Conservation (phyloP, 2,329 filamentous ascomycete genomes). For the Coniochaeta sp. region DNA sequence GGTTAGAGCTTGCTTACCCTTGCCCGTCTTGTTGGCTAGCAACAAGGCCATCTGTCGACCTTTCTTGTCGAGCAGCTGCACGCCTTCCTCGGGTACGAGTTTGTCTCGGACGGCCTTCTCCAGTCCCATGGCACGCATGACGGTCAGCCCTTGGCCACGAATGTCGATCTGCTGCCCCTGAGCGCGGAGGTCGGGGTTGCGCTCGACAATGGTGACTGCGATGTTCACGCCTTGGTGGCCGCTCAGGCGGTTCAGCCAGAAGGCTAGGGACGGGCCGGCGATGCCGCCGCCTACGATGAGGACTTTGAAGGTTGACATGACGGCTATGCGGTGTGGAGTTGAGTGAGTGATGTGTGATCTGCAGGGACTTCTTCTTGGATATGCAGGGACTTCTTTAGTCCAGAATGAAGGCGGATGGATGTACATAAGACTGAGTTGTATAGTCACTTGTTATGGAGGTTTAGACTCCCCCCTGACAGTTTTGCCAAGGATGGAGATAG, state of each 20-base stretch:
- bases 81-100: constrained; percentile 38
- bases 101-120: constrained; percentile 25
- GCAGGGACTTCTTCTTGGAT: too few relatives aligned
- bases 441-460: too few relatives aligned
- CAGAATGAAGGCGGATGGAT: too few relatives aligned
- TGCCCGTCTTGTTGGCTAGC: constrained; percentile 29
- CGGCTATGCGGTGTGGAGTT: background rate
- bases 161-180: constrained; percentile 40
- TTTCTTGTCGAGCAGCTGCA: constrained; percentile 34
- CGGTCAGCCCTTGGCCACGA: constrained; percentile 31
- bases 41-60: constrained; percentile 32
- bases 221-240: constrained; percentile 16
- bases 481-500: background rate
- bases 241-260: constrained; percentile 26
- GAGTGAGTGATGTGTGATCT: background rate
- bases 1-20: constrained; percentile 36
- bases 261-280: constrained; percentile 34
- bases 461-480: too few relatives aligned
- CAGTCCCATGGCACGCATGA: constrained; percentile 32
- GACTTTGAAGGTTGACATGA: constrained; percentile 28
- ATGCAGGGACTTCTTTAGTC: too few relatives aligned
- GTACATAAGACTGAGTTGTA: too few relatives aligned
- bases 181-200: constrained; percentile 26
- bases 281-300: constrained; percentile 42
- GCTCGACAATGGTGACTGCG: constrained; percentile 36